A percentile compares a stretch with the other conserved stretches of the same genome.
phyloP scores from a whole-genome alignment of 768 basidiomycete species.

The Lactarius akahatsu region DNA sequence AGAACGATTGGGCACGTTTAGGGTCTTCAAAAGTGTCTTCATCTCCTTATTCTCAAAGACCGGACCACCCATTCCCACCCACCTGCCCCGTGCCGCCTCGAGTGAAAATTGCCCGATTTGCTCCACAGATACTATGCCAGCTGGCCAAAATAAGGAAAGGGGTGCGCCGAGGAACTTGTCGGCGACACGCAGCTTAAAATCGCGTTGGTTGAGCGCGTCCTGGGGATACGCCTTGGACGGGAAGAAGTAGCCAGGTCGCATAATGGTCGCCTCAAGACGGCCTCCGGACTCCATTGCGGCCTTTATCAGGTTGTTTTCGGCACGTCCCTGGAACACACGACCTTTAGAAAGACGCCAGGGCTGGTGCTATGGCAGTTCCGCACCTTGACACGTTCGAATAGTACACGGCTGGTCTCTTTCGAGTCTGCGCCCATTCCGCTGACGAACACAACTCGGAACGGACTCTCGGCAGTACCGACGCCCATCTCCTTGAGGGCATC shows the following conservation, averaged over 20 bases:
- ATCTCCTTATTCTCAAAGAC: conserved; percentile 28
- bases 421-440: conserved; percentile 35
- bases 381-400: conserved; percentile 34
- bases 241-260: conserved; percentile 29
- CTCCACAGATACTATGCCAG: conserved; percentile 13
- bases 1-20: background rate
- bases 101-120: conserved; percentile 23
- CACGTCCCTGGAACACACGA: conserved; percentile 17
- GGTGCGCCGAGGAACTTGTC: conserved; percentile 18
- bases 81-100: conserved; percentile 24
- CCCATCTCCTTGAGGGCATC: conserved; percentile 15
- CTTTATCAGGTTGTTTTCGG: conserved; percentile 27
- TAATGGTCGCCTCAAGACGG: conserved; percentile 16
- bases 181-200: conserved; percentile 3
- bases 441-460: conserved; percentile 34
- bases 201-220: conserved; percentile 24
- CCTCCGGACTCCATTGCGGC: conserved; percentile 11
- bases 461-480: conserved; percentile 27
- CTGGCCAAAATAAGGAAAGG: conserved; percentile 15
- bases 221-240: conserved; percentile 25
- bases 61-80: conserved; percentile 12
- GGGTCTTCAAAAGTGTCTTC: conserved; percentile 14
- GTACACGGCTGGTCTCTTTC: conserved; percentile 29
- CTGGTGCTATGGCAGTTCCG: background rate
- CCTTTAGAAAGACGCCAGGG: background rate